Evolutionary conservation across 2,329 filamentous ascomycete genomes (phyloP).

Genomic region (Parastagonospora avenae): DNA sequence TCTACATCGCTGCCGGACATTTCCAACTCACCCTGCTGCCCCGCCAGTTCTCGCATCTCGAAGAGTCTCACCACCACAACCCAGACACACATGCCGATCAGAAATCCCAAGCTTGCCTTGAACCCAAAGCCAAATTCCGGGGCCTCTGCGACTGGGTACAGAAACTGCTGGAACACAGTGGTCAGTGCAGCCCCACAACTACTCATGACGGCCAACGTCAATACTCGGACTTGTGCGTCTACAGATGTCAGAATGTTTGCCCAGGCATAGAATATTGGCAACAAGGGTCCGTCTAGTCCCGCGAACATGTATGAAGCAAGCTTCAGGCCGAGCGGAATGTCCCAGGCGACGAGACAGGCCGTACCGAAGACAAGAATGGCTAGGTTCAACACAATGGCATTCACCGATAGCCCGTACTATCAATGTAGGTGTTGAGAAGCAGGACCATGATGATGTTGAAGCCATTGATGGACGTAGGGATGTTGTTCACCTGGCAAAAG

Average conservation of each 20-base stretch:
- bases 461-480: conserved; percentile 52
- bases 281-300: conserved; percentile 21
- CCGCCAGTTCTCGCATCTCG: neutral
- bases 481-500: conserved; percentile 53
- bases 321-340: conserved; percentile 44
- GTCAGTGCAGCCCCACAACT: neutral
- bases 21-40: neutral
- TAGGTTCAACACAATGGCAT: neutral
- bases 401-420: neutral
- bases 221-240: conserved; percentile 1
- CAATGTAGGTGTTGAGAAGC: conserved; percentile 5
- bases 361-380: conserved; percentile 45
- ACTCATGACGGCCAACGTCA: conserved; percentile 1
- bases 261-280: conserved; percentile 1
- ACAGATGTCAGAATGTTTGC: conserved; percentile 1
- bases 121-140: neutral
- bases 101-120: neutral
- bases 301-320: conserved; percentile 50
- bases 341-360: conserved; percentile 47
- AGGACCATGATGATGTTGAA: conserved; percentile 49
- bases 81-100: conserved; percentile 1
- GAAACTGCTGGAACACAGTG: conserved; percentile 1
- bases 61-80: conserved; percentile 1
- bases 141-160: neutral
- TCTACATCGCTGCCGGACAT: neutral